Evolutionary conservation across 257 asterid genomes (phyloP), one percentile per base, ranked within the genome.

Genomic region (Solanum tarapatanum): DNA sequence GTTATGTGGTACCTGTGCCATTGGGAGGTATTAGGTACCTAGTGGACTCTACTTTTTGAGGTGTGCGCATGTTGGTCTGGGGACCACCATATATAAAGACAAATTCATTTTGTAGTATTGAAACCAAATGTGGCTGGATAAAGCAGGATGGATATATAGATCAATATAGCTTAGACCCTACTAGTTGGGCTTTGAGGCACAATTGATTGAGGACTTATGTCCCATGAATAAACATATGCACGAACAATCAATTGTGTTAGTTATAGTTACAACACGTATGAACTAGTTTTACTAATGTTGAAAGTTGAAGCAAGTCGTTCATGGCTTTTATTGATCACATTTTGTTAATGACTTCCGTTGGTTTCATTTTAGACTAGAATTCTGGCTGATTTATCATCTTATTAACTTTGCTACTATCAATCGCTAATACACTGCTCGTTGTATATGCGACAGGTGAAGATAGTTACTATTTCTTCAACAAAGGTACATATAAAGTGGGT

Each of bases 401-500:
- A 64, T 70, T 58, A 60, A 83, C n/a, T 70, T 76, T 86, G 74
- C 62, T 43, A 84, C 68, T 37, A 85, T 70, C 90, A 37, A 88
- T 85, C 48, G 86, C 87, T 88, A 48, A 26, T 80, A 17, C 19
- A 48, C 3, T 30, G 43, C 60, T 72, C 33, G 48, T 72, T 76
- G 75, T 90, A 84, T 66, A 66, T 88, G 35, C 91, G 82, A 68
- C 97, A 95, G 99, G 94, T 88, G 99, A 97, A 92, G 92, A 93
- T 37, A 94, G 89, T 84, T 95, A 94, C 88, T 93, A 95, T 91
- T 92, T 97, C 84, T 93, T 93, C 93, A 90, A 91, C 17, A 91
- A 91, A 90, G 99, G 99, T 84, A 90, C 95, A 26, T 97, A 95
- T 89, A 95, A 93, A 94, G 97, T 93, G 73, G 99, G 99, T 62